phyloP scores from a whole-genome alignment of 345 rosid species.

The Ricinus communis region DNA sequence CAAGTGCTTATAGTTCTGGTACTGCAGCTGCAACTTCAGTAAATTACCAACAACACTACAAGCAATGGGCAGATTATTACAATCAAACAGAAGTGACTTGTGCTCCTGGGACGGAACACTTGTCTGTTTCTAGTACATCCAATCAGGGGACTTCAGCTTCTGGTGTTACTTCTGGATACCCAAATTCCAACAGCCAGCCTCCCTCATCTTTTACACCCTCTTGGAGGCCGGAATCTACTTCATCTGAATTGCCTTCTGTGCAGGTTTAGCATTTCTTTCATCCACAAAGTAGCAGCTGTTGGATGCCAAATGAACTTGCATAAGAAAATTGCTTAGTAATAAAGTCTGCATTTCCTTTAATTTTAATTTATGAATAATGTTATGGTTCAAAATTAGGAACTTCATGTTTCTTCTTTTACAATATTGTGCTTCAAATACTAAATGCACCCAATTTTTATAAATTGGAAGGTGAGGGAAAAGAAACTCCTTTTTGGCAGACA shows the following conservation, averaged over 20 bases:
- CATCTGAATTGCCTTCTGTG: slow-evolving; percentile 56
- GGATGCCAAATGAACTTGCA: slow-evolving; percentile 1
- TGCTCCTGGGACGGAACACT: slow-evolving; percentile 96
- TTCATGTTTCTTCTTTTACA: no score
- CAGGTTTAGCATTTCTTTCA: slow-evolving; percentile 55
- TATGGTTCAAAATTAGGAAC: no score
- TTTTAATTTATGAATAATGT: no score
- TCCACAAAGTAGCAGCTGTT: background rate
- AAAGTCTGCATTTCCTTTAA: no score
- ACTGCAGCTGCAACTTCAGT: slow-evolving; percentile 50
- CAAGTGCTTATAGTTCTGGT: slow-evolving; percentile 52
- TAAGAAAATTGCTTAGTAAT: slow-evolving; percentile 2
- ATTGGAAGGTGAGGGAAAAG: no score
- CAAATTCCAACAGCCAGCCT: slow-evolving; percentile 62
- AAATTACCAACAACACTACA: slow-evolving; percentile 77
- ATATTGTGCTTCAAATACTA: no score
- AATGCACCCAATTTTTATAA: no score
- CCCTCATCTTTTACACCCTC: slow-evolving; percentile 45
- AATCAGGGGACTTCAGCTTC: slow-evolving; percentile 56
- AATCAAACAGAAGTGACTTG: slow-evolving; percentile 90
- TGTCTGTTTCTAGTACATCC: slow-evolving; percentile 53
- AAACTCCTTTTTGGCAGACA: no score
- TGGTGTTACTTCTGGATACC: slow-evolving; percentile 50
- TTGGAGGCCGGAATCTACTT: slow-evolving; percentile 64
- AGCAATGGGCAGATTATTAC: slow-evolving; percentile 85